These are phyloP conservation scores for Coemansia interrupta DNA, from an alignment of 192 early-diverging fungal species.

Conservation along the genomic window DNA sequence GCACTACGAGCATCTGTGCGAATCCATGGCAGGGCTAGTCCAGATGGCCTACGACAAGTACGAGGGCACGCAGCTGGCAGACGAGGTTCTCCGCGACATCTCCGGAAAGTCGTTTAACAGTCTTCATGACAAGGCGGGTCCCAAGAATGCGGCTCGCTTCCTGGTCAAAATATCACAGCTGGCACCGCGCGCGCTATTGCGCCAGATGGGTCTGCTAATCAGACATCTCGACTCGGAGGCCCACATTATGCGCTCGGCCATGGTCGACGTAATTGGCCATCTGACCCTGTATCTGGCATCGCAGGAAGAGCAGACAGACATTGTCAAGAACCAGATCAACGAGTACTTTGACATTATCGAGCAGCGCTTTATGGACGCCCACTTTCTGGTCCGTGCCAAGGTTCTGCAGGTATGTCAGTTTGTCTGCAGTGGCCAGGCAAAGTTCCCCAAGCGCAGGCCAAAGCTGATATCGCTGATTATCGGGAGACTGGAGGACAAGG, in stretches of 20 bases:
- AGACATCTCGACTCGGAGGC: constrained; percentile 87
- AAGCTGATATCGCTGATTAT: constrained; percentile 66
- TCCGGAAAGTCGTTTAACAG: constrained; percentile 59
- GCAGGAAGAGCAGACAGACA: constrained; percentile 68
- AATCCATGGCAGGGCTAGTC: constrained; percentile 78
- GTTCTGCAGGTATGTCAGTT: constrained; percentile 79
- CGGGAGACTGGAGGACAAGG: constrained; percentile 86
- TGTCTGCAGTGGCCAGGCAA: constrained; percentile 71
- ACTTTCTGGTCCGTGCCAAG: constrained; percentile 80
- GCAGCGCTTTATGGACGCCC: constrained; percentile 89
- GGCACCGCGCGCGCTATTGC: constrained; percentile 76
- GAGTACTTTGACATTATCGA: constrained; percentile 88
- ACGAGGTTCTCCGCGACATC: constrained; percentile 70
- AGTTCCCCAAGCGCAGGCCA: constrained; percentile 74
- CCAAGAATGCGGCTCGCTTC: constrained; percentile 84
- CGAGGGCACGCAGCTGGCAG: constrained; percentile 63
- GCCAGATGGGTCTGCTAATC: constrained; percentile 84
- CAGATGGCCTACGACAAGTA: constrained; percentile 59
- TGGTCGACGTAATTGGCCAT: constrained; percentile 87
- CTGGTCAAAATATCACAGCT: constrained; percentile 78
- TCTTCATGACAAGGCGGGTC: constrained; percentile 68
- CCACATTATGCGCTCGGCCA: constrained; percentile 76
- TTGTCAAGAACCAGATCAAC: constrained; percentile 67
- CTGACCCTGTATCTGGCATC: constrained; percentile 73
- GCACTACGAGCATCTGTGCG: constrained; percentile 79